Conservation (phyloP, 164 flowering plant genomes). For the Dillenia suffruticosa region DNA sequence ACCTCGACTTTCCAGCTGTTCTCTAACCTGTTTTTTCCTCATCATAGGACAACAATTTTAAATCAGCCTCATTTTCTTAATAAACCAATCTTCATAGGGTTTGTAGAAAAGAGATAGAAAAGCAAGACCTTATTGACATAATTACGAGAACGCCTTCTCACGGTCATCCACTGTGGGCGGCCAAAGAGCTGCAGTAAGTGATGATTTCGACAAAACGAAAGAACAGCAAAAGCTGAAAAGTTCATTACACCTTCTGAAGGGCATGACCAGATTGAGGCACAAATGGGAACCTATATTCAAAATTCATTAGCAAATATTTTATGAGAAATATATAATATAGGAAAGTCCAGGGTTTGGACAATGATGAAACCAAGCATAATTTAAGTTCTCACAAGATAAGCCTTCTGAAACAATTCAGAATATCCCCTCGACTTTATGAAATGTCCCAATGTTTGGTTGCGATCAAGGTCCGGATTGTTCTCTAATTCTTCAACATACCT, state of each 20-base stretch:
- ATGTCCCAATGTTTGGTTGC: constrained; percentile 73
- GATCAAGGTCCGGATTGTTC: constrained; percentile 72
- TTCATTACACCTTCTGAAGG: constrained; percentile 67
- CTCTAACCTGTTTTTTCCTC: constrained; percentile 42
- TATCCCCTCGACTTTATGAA: constrained; percentile 70
- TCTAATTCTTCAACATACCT: constrained; percentile 83
- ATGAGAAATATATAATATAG: background rate
- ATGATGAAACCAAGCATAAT: background rate
- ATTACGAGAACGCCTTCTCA: constrained; percentile 60
- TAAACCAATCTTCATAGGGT: too few relatives aligned
- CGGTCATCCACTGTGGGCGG: constrained; percentile 93
- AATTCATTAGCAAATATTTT: background rate
- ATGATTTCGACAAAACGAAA: constrained; percentile 91
- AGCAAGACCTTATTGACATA: constrained; percentile 63
- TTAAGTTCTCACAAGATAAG: constrained; percentile 69
- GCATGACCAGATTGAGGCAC: constrained; percentile 93
- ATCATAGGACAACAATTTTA: background rate
- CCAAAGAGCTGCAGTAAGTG: constrained; percentile 80
- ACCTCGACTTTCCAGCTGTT: constrained; percentile 50
- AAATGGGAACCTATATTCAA: constrained; percentile 67
- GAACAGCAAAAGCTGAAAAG: constrained; percentile 85
- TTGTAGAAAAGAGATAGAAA: background rate
- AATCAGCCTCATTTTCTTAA: too few relatives aligned
- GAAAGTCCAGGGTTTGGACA: background rate
- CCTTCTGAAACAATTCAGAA: constrained; percentile 80